Conservation (phyloP, 306 rosid genomes). For the Pyrus bretschneideri region DNA sequence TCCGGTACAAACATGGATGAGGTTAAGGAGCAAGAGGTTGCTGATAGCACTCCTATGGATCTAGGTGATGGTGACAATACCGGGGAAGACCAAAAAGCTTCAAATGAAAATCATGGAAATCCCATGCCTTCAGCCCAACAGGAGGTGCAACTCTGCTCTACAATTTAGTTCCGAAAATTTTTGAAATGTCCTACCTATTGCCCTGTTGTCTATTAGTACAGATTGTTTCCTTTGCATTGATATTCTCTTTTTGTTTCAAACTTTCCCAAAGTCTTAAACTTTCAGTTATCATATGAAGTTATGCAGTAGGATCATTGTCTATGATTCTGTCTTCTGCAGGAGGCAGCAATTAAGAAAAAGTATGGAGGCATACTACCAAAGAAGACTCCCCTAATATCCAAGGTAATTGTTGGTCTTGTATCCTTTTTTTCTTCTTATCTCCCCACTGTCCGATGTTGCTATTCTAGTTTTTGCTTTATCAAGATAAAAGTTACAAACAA, state of each 20-base stretch:
- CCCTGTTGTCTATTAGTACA: neutral
- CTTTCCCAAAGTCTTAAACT: neutral
- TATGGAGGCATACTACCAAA: slow-evolving; percentile 86
- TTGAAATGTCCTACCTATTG: neutral
- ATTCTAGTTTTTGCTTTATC: neutral
- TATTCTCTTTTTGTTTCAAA: neutral
- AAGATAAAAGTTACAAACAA: slow-evolving; percentile 10
- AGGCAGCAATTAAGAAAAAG: slow-evolving; percentile 69
- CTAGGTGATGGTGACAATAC: slow-evolving; percentile 36
- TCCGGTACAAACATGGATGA: slow-evolving; percentile 41
- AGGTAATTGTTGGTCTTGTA: slow-evolving; percentile 37
- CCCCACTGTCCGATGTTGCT: neutral
- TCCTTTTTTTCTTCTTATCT: neutral
- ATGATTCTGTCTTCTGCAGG: slow-evolving; percentile 43
- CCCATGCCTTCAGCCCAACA: slow-evolving; percentile 65
- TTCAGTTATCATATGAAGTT: neutral
- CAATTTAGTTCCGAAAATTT: neutral
- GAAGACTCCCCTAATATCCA: slow-evolving; percentile 93
- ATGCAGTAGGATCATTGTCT: slow-evolving; percentile 13
- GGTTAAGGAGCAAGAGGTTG: slow-evolving; percentile 44
- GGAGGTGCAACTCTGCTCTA: slow-evolving; percentile 45
- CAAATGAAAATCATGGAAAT: slow-evolving; percentile 30
- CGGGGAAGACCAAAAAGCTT: slow-evolving; percentile 34
- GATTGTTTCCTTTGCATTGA: neutral
- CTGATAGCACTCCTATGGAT: slow-evolving; percentile 29